Base-by-base conservation (phyloP, 805 yeast genomes). In the Myxozyma melibiosi region DNA sequence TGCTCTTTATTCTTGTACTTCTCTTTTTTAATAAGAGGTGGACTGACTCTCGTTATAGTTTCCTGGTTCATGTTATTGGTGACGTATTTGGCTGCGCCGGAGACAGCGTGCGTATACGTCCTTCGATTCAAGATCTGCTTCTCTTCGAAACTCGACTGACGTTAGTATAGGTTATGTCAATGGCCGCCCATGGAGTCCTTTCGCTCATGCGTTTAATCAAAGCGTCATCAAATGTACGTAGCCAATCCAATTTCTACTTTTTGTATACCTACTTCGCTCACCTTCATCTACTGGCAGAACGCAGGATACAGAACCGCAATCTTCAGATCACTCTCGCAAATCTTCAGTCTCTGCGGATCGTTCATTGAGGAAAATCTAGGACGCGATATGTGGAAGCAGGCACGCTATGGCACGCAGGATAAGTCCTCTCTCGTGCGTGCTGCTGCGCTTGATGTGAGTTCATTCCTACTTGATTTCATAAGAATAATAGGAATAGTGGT, bases 331-430 rank as follows among this genome's bases (percentile, higher is more conserved):
- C 49, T 70, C 22, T 53, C 68, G 18, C 43, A 56, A 8, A 57
- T 71, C 18, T 47, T 63, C n/a, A 41, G 49, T 1, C 47, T 65
- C 1, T 46, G 67, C 4, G 73, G 72, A 16, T 67, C 67, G 11
- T 61, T 71, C 1, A 56, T 71, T 27, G 76, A 73, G 43, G 74
- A 68, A 25, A 38, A 65, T 1, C 61, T 68, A 2, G 55, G 66
- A 25, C 69, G 71, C 49, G 68, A 64, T 31, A 64, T 72, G 3
- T 69, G 70, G 69, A 72, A 71, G 47, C 57, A 53, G 6, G 73
- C 72, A 13, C 63, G 65, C 8, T 30, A 56, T 6, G 62, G 57
- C 16, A 37, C 66, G 9, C 55, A 62, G 4, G 76, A 71, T 44
- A 63, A 63, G 43, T 66, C 70, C 1, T 65, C 66, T 5, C 55